Percentiles rank a stretch among this genome's conserved stretches.
phyloP scores from a whole-genome alignment of 345 rosid genomes.

The Syzygium aqueum region DNA sequence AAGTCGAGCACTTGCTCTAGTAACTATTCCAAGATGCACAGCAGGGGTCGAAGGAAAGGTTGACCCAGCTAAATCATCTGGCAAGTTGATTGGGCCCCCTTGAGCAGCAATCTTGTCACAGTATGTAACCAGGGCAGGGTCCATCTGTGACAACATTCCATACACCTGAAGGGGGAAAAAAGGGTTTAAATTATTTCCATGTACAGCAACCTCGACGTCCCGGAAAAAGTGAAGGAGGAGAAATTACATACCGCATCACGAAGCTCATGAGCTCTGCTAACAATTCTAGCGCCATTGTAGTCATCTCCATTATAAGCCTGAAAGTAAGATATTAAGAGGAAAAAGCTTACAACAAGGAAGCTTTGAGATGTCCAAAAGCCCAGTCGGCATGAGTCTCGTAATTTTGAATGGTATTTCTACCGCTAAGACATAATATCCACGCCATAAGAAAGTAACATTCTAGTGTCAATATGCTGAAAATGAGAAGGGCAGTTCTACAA shows the following conservation, averaged over 20 bases:
- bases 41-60: conserved; percentile 60
- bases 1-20: conserved; percentile 89
- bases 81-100: conserved; percentile 78
- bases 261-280: conserved; percentile 91
- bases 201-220: neutral
- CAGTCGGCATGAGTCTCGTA: neutral
- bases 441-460: neutral
- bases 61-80: conserved; percentile 65
- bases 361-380: neutral
- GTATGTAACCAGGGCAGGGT: conserved; percentile 69
- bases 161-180: conserved; percentile 50
- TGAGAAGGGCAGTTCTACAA: neutral
- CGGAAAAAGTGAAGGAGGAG: neutral
- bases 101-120: conserved; percentile 86
- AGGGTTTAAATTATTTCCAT: neutral
- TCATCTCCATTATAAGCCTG: conserved; percentile 94
- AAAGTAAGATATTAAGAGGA: conserved; percentile 4
- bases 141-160: conserved; percentile 99
- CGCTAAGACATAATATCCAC: neutral
- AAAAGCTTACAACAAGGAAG: neutral
- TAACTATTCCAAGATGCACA: conserved; percentile 64
- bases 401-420: neutral
- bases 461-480: neutral
- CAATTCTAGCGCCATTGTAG: conserved; percentile 90
- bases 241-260: conserved; percentile 67